Evolutionary conservation across 768 basidiomycete genomes (phyloP).

Genomic region (Boletus speciosus): DNA sequence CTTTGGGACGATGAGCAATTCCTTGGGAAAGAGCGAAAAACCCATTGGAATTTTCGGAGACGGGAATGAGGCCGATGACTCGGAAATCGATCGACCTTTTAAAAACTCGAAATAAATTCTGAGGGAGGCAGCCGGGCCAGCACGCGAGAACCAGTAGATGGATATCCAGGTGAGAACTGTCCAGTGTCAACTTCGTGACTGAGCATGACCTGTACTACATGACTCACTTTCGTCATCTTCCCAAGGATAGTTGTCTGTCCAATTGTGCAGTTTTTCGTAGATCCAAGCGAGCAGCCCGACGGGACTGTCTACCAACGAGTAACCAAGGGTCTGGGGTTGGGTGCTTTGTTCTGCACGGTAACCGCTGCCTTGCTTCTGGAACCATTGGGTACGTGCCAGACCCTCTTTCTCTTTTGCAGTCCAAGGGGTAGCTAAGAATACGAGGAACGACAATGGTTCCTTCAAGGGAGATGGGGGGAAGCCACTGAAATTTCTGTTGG

Average conservation of each 20-base stretch:
- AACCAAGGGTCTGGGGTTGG: constrained; percentile 52
- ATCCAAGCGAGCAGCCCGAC: constrained; percentile 53
- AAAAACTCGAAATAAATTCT: constrained; percentile 55
- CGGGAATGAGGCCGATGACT: rapidly evolving
- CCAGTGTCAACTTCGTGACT: background rate
- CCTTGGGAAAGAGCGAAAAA: constrained; percentile 50
- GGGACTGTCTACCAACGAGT: constrained; percentile 55
- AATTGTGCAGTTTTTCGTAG: constrained; percentile 47
- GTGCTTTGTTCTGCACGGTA: constrained; percentile 36
- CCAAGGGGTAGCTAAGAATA: constrained; percentile 27
- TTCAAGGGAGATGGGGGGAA: constrained; percentile 19
- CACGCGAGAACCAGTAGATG: constrained; percentile 55
- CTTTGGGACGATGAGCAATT: constrained; percentile 35
- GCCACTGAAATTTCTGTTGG: constrained; percentile 13
- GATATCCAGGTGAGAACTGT: constrained; percentile 60
- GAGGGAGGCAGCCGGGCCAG: constrained; percentile 54
- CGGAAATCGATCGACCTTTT: background rate
- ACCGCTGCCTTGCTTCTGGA: constrained; percentile 24
- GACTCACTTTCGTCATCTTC: constrained; percentile 51
- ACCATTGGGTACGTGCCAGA: constrained; percentile 17
- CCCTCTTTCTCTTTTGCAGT: constrained; percentile 26
- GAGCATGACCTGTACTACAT: background rate
- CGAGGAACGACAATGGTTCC: constrained; percentile 30
- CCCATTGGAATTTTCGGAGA: constrained; percentile 42
- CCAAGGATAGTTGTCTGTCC: constrained; percentile 55